Evolutionary conservation across 1,139 yeast species (phyloP).

Genomic region (Kazachstania sp.): DNA sequence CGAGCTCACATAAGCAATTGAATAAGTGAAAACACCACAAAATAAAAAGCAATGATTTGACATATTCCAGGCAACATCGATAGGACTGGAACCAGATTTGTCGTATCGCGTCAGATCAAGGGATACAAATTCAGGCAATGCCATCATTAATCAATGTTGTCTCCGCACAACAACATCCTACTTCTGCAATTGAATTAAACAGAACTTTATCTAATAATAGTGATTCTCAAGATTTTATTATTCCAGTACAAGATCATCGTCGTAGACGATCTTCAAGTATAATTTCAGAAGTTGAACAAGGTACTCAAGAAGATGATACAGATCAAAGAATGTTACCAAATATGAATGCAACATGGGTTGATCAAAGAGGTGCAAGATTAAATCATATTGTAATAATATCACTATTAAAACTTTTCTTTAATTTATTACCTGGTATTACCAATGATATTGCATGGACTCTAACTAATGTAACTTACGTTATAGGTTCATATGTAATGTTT

Average conservation of each 20-base stretch:
- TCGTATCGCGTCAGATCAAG: too few relatives aligned
- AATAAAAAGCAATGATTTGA: too few relatives aligned
- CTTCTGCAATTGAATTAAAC: neutral
- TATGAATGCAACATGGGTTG: slow-evolving; percentile 93
- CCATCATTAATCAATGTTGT: neutral
- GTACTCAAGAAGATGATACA: slow-evolving; percentile 80
- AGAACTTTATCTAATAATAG: neutral
- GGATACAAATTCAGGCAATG: neutral
- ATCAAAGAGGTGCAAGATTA: slow-evolving; percentile 91
- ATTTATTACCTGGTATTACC: slow-evolving; percentile 65
- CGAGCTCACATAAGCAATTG: too few relatives aligned
- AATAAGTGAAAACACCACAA: too few relatives aligned
- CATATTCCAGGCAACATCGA: too few relatives aligned
- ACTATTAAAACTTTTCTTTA: slow-evolving; percentile 65
- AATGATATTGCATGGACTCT: slow-evolving; percentile 43
- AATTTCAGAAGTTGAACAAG: slow-evolving; percentile 87
- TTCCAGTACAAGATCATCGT: slow-evolving; percentile 26
- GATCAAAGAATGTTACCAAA: slow-evolving; percentile 88
- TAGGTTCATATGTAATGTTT: slow-evolving; percentile 92
- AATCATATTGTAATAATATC: slow-evolving; percentile 78
- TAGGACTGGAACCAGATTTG: too few relatives aligned
- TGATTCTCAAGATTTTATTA: neutral
- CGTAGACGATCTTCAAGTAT: slow-evolving; percentile 57
- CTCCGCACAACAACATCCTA: neutral
- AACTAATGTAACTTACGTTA: slow-evolving; percentile 29